Base-by-base conservation (phyloP, 345 rosid species). In the Litchi chinensis region DNA sequence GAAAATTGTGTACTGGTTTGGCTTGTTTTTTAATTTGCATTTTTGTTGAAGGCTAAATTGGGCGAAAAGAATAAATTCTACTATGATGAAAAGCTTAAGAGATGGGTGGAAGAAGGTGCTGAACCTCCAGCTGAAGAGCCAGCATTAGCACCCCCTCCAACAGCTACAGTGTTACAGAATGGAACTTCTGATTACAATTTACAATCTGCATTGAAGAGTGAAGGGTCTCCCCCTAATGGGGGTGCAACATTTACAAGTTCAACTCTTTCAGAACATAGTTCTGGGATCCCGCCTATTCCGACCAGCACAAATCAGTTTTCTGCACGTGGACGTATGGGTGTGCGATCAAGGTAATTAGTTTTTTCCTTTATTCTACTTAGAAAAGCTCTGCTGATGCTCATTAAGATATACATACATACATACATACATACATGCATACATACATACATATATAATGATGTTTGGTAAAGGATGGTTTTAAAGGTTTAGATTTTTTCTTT, bases 101-200 rank as follows among this genome's bases (percentile, higher is more conserved):
- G 95, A 90, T 94, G 99, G 99, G 95, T 94, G 72, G 98, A 97
- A 87, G 97, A 88, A 88, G 99, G 99, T 71, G 99, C 81, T 63
- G 96, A 89, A 75, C 91, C 94, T 59, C 91, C 96, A 70, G 91
- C 97, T 26, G 96, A 93, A 81, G 97, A 92, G 85, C 80, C 95
- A 59, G 90, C 92, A 26, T 76, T 90, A 77, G 84, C 97, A 46
- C 98, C 98, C 74, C 99, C 99, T 79, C 99, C 99, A 54, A 91
- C 91, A 15, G 59, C 84, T n/a, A 71, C 91, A 63, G 75, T 89
- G 64, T 90, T 91, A 82, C 92, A 87, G 86, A 96, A 88, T 76
- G 95, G 95, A 75, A 82, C 76, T 59, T 32, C 86, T 37, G 91
- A 89, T 81, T 91, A 87, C 90, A 93, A 91, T 80, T 81, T 90